Base-by-base conservation (phyloP, 2,329 filamentous ascomycete genomes). In the Fusarium sp. region DNA sequence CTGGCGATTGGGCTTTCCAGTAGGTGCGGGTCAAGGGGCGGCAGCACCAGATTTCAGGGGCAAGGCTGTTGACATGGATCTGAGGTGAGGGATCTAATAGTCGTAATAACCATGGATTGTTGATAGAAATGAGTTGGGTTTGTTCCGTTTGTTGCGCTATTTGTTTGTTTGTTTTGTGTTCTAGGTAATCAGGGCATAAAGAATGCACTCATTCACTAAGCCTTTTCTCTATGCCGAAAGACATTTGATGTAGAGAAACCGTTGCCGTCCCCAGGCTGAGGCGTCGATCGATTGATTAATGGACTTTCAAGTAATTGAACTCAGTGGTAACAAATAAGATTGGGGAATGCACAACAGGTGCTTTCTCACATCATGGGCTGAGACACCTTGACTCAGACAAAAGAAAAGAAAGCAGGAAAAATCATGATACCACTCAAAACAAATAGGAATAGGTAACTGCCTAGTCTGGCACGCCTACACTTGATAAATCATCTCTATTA, bases 31-130 rank as follows among this genome's bases (percentile, higher is more conserved):
- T 71, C 68, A 70, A 66, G 68, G 67, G 63, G 63, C 59, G 33
- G 64, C 59, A 71, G 68, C 65, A 66, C 64, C 61, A 71, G 68
- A 71, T 71, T 71, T 71, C 68, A 71, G 68, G 68, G 68, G 68
- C 68, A 71, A 65, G 67, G 47, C 63, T 68, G 47, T 56, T 53
- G 54, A 44, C 67, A 70, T 57, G 68, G 68, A 61, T 65, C 43
- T 58, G 18, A 28, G 35, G n/a, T n/a, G n/a, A 12, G 16, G 15
- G 16, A 33, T 16, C 5, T 33, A 33, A 33, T 33, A 9, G 26
- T 9, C 26, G 29, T 42, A 57, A 31, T 48, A 31, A 64, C 42
- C 57, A 63, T 56, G 41, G 37, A 21, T 50, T 60, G 43, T 46
- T 63, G 53, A 44, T 47, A 41, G 43, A 35, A 37, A n/a, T 35